Base-by-base conservation (phyloP, 345 rosid genomes). In the Nasturtium officinale region DNA sequence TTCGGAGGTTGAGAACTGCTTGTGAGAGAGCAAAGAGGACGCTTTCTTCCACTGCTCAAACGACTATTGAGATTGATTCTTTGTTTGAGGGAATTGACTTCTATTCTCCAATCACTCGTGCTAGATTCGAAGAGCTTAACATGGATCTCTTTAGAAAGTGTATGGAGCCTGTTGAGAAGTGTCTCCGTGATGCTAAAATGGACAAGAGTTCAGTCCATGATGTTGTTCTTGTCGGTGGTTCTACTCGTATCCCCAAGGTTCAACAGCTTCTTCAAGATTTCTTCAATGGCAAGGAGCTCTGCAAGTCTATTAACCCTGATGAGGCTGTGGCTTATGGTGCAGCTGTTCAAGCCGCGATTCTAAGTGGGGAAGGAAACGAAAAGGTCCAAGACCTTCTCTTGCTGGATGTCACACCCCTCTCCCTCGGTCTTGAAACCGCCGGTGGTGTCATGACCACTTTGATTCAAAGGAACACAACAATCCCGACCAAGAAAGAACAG, bases 21-120 rank as follows among this genome's bases (percentile, higher is more conserved):
- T 72, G 77, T 1, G 77, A 72, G 56, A 62, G 63, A n/a, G 75
- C 90, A 0, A 86, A 88, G 83, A 83, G 90, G 67, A 85, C 87
- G 5, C 84, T 88, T 16, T 86, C 90, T 0, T 86, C 89, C 2
- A 85, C 80, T 0, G 67, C 78, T 0, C 84, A 81, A 4, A 78
- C 84, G 0, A 78, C 80, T 2, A 73, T 81, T 0, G 84, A 78
- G 70, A 74, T 81, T 38, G 84, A 81, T 40, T 81, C 84, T 42
- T 23, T 81, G 6, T 74, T 26, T 11, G 84, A 70, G 23, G 84
- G 84, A 15, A n/a, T 74, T 33, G 84, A 81, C 47, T 71, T 78
- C 56, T 81, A 78, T 16, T 25, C 84, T 5, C 17, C 79, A 1
- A 74, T 81, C 13, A 81, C 84, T 1, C 46, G 81, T 13, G 83